phyloP scores from a whole-genome alignment of 176 grass and related monocot genomes.

The Musa troglodytarum region DNA sequence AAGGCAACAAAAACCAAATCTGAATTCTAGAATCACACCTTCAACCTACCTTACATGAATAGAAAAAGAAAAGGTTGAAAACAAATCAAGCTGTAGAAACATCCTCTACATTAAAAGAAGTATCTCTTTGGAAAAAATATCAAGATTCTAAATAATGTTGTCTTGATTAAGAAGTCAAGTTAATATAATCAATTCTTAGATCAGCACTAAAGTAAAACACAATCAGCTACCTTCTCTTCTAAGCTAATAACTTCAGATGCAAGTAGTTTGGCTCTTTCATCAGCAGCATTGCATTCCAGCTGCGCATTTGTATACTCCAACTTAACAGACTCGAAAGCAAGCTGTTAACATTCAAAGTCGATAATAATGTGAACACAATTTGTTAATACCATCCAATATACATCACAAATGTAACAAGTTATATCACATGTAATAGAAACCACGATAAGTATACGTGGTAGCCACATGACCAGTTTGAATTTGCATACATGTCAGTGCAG shows the following conservation, averaged over 20 bases:
- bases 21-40: background rate
- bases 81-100: background rate
- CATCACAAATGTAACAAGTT: too few species aligned
- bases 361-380: background rate
- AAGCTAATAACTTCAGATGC: slow-evolving; percentile 96
- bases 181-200: background rate
- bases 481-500: background rate
- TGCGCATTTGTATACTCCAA: slow-evolving; percentile 82
- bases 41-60: background rate
- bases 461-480: background rate
- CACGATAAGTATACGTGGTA: background rate
- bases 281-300: slow-evolving; percentile 91
- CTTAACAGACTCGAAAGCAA: slow-evolving; percentile 67
- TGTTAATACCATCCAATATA: too few species aligned
- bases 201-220: background rate
- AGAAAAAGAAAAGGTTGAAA: background rate
- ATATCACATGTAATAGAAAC: background rate
- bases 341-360: slow-evolving; percentile 36
- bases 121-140: background rate
- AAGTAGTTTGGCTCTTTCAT: slow-evolving; percentile 93
- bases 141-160: background rate
- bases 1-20: background rate
- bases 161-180: background rate
- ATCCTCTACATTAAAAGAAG: background rate
- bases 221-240: slow-evolving; percentile 79